Evolutionary conservation across 306 rosid species (phyloP).

Genomic region (Spatholobus suberectus): DNA sequence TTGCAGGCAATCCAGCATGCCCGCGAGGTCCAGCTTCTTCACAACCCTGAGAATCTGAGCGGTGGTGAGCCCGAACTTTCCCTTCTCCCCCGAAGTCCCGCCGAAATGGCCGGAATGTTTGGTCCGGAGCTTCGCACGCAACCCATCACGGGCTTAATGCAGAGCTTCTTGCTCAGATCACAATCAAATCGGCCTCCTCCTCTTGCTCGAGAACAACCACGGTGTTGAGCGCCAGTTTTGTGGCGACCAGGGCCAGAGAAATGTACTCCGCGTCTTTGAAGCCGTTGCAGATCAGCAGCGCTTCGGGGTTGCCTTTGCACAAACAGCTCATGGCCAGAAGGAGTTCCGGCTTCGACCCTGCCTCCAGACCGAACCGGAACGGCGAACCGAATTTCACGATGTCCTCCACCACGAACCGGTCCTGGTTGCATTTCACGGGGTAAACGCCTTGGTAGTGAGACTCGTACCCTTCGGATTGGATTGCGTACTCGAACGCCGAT

Average conservation of each 20-base stretch:
- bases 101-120: conserved; percentile 92
- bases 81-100: conserved; percentile 88
- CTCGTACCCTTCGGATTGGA: conserved; percentile 64
- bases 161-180: conserved; percentile 68
- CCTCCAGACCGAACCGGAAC: conserved; percentile 84
- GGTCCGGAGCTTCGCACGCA: conserved; percentile 85
- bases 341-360: conserved; percentile 93
- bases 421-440: conserved; percentile 93
- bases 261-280: conserved; percentile 82
- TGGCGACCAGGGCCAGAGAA: conserved; percentile 73
- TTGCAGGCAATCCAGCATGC: conserved; percentile 85
- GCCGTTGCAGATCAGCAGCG: conserved; percentile 77
- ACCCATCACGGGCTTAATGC: conserved; percentile 73
- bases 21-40: conserved; percentile 65
- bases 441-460: conserved; percentile 92
- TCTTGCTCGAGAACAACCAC: conserved; percentile 90
- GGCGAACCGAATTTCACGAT: conserved; percentile 73
- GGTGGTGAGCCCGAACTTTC: conserved; percentile 85
- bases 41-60: conserved; percentile 73
- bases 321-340: conserved; percentile 88
- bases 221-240: conserved; percentile 72
- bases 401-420: conserved; percentile 87
- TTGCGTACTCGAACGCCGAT: conserved; percentile 70
- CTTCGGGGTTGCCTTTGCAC: conserved; percentile 77
- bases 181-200: conserved; percentile 78